phyloP scores from a whole-genome alignment of 768 basidiomycete genomes.

The Naganishia randhawae region DNA sequence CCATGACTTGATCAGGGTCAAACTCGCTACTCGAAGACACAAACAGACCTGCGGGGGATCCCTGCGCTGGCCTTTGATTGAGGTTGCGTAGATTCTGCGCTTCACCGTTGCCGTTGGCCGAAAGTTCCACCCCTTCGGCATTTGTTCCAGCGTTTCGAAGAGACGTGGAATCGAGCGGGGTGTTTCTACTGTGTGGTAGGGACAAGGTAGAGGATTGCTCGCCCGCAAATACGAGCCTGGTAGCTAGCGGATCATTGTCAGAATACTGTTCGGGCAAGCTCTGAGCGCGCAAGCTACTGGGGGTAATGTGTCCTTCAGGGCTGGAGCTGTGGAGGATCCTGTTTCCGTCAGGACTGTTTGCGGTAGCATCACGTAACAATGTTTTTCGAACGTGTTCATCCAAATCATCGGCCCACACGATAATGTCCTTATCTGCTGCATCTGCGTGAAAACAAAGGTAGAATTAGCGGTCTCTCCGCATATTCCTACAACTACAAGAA shows the following conservation, averaged over 20 bases:
- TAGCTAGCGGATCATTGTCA: too few species aligned
- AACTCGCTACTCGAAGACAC: too few species aligned
- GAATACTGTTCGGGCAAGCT: too few species aligned
- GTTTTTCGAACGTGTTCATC: not conserved
- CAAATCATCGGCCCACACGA: not conserved
- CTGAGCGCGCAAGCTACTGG: too few species aligned
- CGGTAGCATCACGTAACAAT: not conserved
- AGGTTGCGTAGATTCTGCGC: not conserved
- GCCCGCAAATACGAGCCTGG: too few species aligned
- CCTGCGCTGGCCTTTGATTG: not conserved
- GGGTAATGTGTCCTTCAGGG: too few species aligned
- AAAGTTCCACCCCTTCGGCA: too few species aligned
- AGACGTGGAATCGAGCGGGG: not conserved
- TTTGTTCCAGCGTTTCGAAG: not conserved
- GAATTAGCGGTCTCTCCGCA: not conserved
- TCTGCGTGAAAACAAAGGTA: not conserved
- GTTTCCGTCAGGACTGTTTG: not conserved
- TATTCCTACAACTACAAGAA: not conserved
- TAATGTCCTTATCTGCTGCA: not conserved
- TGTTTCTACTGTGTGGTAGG: not conserved
- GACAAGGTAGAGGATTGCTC: not conserved
- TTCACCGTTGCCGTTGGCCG: not conserved
- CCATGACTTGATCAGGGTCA: too few species aligned
- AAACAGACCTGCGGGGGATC: too few species aligned
- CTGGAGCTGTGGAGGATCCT: not conserved